phyloP scores from a whole-genome alignment of 2,329 filamentous ascomycete species.

The Penicillium sp. region DNA sequence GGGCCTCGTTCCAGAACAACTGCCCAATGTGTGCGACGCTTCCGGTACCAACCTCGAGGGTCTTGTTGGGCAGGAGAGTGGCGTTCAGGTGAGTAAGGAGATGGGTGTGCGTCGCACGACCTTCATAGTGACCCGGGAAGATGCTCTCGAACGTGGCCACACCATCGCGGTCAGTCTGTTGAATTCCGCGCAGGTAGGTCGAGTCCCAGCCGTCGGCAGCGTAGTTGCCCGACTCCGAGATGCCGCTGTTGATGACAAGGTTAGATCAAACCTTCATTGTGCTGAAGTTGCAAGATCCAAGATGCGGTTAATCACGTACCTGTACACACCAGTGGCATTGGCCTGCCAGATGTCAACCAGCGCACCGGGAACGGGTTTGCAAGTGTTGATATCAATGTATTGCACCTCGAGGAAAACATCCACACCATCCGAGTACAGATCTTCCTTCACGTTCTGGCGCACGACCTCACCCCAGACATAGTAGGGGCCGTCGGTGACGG shows the following conservation, averaged over 20 bases:
- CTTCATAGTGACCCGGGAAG: conserved; percentile 51
- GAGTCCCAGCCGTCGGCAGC: conserved; percentile 35
- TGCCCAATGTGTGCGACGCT: conserved; percentile 53
- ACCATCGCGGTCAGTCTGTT: conserved; percentile 49
- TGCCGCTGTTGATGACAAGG: conserved; percentile 22
- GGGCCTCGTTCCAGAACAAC: conserved; percentile 52
- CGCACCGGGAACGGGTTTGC: conserved; percentile 41
- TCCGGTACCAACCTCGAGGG: conserved; percentile 44
- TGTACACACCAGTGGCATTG: conserved; percentile 51
- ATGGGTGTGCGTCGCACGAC: conserved; percentile 53
- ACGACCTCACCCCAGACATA: conserved; percentile 48
- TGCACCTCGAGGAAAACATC: conserved; percentile 48
- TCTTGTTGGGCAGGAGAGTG: conserved; percentile 46
- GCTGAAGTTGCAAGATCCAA: not conserved
- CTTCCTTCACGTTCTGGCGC: conserved; percentile 45
- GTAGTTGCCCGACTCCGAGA: conserved; percentile 30
- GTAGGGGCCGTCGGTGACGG: conserved; percentile 48
- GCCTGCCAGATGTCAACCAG: conserved; percentile 51
- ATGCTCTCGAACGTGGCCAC: conserved; percentile 52
- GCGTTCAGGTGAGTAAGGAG: conserved; percentile 47
- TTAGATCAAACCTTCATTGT: not conserved
- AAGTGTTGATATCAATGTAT: conserved; percentile 51
- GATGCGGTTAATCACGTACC: conserved; percentile 15
- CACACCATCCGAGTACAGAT: conserved; percentile 40
- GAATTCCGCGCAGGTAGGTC: conserved; percentile 53